Evolutionary conservation across 768 basidiomycete species (phyloP).

Genomic region (Nidularia sp.): DNA sequence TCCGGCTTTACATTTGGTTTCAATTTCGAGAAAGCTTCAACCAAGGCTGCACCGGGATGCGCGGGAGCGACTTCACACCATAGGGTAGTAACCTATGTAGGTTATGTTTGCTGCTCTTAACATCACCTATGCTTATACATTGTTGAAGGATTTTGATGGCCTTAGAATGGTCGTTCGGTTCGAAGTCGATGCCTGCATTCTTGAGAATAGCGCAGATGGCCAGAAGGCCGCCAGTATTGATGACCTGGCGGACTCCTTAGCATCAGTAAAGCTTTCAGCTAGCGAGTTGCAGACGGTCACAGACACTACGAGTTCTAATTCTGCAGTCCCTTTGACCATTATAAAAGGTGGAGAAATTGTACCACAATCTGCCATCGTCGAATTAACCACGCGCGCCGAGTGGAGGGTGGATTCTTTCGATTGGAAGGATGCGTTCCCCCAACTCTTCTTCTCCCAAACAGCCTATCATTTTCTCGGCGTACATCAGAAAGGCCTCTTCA

Average conservation of each 20-base stretch:
- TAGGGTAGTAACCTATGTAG: conserved; percentile 59
- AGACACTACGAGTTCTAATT: conserved; percentile 7
- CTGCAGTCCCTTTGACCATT: conserved; percentile 12
- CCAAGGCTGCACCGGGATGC: conserved; percentile 43
- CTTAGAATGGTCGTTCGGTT: conserved; percentile 57
- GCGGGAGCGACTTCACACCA: conserved; percentile 53
- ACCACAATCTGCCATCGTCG: conserved; percentile 38
- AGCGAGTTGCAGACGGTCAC: conserved; percentile 10
- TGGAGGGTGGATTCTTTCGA: conserved; percentile 27
- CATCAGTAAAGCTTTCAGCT: conserved; percentile 22
- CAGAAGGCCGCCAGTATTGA: conserved; percentile 14
- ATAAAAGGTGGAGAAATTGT: conserved; percentile 29
- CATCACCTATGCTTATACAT: not conserved
- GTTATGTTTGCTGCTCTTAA: conserved; percentile 11
- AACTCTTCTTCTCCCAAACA: conserved; percentile 69
- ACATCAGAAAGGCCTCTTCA: conserved; percentile 54
- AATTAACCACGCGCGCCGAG: conserved; percentile 40
- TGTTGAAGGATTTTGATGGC: conserved; percentile 48
- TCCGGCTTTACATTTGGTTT: conserved; percentile 46
- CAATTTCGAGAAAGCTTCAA: conserved; percentile 58
- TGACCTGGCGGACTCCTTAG: conserved; percentile 28
- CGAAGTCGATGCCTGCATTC: conserved; percentile 48
- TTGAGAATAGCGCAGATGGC: not conserved
- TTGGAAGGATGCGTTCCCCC: conserved; percentile 62
- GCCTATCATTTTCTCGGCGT: conserved; percentile 54